A percentile compares a stretch with the other conserved stretches of the same genome.
Conservation (phyloP, 148 eudicot genomes). For the Amaranthus palmeri region DNA sequence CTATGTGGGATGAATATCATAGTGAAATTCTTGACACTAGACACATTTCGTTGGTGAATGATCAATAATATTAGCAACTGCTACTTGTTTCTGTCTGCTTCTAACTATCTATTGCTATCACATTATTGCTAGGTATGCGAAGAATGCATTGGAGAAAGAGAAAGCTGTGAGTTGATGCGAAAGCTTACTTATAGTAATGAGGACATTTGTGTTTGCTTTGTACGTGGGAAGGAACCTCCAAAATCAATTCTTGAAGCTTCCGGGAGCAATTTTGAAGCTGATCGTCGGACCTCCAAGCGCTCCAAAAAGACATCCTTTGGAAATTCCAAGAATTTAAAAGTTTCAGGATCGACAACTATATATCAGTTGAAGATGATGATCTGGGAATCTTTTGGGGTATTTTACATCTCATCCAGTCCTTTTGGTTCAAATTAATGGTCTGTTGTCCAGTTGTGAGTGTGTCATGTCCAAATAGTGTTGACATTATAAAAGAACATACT, state of each 20-base stretch:
- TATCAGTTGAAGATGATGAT: constrained; percentile 98
- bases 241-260: constrained; percentile 85
- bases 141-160: constrained; percentile 92
- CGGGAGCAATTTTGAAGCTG: constrained; percentile 54
- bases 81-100: constrained; percentile 5
- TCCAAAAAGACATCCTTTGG: constrained; percentile 83
- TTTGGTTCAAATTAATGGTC: background rate
- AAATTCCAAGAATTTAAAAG: constrained; percentile 67
- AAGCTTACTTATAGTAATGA: constrained; percentile 82
- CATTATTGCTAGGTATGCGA: constrained; percentile 61
- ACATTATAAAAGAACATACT: background rate
- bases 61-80: background rate
- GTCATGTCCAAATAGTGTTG: background rate
- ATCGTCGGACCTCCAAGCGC: constrained; percentile 93
- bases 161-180: constrained; percentile 76
- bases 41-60: background rate
- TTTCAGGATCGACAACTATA: constrained; percentile 83
- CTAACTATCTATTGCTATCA: constrained; percentile 7
- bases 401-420: constrained; percentile 28
- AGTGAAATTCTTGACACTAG: background rate
- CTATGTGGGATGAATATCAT: too few species aligned
- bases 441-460: background rate
- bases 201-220: constrained; percentile 76
- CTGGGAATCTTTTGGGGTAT: constrained; percentile 99
- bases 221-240: constrained; percentile 91